These are phyloP conservation scores for Phialophora macrospora DNA, from an alignment of 2,329 filamentous ascomycete species.

Conservation along the genomic window DNA sequence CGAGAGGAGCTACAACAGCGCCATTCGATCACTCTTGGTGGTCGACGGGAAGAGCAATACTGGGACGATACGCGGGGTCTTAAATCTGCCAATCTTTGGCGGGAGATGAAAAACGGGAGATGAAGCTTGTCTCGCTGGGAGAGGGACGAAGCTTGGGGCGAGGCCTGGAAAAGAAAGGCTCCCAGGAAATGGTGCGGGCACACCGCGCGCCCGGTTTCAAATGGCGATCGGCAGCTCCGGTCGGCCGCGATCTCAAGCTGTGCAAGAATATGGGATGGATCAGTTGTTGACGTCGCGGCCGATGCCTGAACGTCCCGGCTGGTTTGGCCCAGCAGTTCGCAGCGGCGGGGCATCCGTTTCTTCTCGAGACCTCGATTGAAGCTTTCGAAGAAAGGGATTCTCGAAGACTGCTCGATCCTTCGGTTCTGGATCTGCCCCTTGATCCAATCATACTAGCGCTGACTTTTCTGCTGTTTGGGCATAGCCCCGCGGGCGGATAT, in stretches of 20 bases:
- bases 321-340: not conserved
- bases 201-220: not conserved
- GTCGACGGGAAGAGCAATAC: not conserved
- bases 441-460: constrained; percentile 16
- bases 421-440: constrained; percentile 4
- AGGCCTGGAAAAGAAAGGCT: not conserved
- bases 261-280: not conserved
- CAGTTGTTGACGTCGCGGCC: not conserved
- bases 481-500: constrained; percentile 8
- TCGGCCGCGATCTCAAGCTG: not conserved
- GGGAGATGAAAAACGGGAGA: not conserved
- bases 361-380: constrained; percentile 3
- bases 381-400: constrained; percentile 5
- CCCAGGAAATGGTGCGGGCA: not conserved
- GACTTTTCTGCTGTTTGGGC: constrained; percentile 16
- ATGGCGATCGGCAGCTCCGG: not conserved
- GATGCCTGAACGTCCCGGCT: constrained; percentile 4
- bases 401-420: constrained; percentile 15
- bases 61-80: not conserved
- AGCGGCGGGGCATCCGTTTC: not conserved
- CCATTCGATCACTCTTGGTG: not conserved
- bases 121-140: not conserved
- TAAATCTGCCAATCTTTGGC: not conserved
- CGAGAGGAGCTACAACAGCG: not conserved
- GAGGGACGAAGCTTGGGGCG: not conserved